A percentile compares a stretch with the other conserved stretches of the same genome.
These are phyloP conservation scores for Oxyria digyna DNA, from an alignment of 148 eudicot species.

Conservation along the genomic window DNA sequence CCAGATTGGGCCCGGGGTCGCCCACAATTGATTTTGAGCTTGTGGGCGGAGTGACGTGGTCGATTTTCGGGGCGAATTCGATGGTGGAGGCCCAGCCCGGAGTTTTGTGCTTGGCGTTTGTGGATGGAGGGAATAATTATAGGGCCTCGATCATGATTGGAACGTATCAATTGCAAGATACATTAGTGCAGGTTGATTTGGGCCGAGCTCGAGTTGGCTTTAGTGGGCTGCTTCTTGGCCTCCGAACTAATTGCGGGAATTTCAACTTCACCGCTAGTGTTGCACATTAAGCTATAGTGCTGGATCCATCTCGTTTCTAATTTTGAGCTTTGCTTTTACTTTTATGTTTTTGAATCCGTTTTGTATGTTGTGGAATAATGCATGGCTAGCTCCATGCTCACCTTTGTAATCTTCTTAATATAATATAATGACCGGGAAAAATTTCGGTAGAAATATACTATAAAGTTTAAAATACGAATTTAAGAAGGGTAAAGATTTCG, in stretches of 20 bases:
- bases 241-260: conserved; percentile 20
- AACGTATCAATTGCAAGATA: conserved; percentile 34
- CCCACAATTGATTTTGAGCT: conserved; percentile 42
- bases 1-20: conserved; percentile 20
- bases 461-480: too few relatives aligned
- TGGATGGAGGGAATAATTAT: conserved; percentile 34
- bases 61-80: conserved; percentile 30
- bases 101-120: conserved; percentile 41
- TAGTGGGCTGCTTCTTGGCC: conserved; percentile 22
- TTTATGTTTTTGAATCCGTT: not conserved
- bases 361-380: too few relatives aligned
- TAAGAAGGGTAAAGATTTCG: too few relatives aligned
- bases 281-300: too few relatives aligned
- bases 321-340: not conserved
- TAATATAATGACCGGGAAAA: too few relatives aligned
- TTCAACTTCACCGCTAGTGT: conserved; percentile 1
- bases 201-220: conserved; percentile 31
- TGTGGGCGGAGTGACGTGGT: conserved; percentile 31
- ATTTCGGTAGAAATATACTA: too few relatives aligned
- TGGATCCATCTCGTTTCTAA: not conserved
- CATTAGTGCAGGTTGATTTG: conserved; percentile 35
- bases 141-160: conserved; percentile 39
- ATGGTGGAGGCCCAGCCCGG: conserved; percentile 39
- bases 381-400: too few relatives aligned
- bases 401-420: too few relatives aligned